Conservation (phyloP, 1,139 yeast species). For the Yamadazyma diospyri region DNA sequence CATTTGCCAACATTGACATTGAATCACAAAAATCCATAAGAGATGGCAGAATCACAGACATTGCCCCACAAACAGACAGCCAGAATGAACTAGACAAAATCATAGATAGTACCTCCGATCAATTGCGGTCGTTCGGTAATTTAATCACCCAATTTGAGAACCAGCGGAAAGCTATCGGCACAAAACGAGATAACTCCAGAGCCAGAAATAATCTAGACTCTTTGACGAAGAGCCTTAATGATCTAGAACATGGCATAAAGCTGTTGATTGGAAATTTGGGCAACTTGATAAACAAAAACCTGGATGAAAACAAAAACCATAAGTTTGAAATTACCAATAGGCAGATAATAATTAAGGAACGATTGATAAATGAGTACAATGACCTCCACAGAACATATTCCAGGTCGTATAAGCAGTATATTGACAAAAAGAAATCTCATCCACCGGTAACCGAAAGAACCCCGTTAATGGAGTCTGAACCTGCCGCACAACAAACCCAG, state of each 20-base stretch:
- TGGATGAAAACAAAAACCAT: constrained; percentile 13
- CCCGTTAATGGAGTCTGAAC: constrained; percentile 21
- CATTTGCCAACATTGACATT: constrained; percentile 56
- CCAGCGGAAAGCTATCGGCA: constrained; percentile 50
- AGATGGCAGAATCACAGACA: constrained; percentile 12
- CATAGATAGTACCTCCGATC: constrained; percentile 34
- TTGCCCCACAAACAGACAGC: constrained; percentile 8
- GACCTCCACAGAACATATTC: constrained; percentile 37
- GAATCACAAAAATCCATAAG: constrained; percentile 44
- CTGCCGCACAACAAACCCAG: constrained; percentile 12
- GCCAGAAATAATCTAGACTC: constrained; percentile 40
- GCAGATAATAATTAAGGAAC: constrained; percentile 39
- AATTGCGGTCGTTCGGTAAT: constrained; percentile 48
- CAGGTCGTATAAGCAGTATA: constrained; percentile 24
- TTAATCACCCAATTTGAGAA: constrained; percentile 48
- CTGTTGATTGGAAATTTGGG: constrained; percentile 29
- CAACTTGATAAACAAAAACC: constrained; percentile 31
- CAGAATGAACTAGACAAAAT: constrained; percentile 30
- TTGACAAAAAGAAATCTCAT: constrained; percentile 28
- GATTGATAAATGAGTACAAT: constrained; percentile 34
- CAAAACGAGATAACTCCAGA: constrained; percentile 46
- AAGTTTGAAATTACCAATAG: constrained; percentile 27
- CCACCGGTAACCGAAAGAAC: constrained; percentile 25
- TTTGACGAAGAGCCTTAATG: constrained; percentile 23
- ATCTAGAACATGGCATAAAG: constrained; percentile 33